A percentile compares a stretch with the other conserved stretches of the same genome.
These are phyloP conservation scores for Ustilago trichophora DNA, from an alignment of 1,284 basidiomycete species.

Conservation along the genomic window DNA sequence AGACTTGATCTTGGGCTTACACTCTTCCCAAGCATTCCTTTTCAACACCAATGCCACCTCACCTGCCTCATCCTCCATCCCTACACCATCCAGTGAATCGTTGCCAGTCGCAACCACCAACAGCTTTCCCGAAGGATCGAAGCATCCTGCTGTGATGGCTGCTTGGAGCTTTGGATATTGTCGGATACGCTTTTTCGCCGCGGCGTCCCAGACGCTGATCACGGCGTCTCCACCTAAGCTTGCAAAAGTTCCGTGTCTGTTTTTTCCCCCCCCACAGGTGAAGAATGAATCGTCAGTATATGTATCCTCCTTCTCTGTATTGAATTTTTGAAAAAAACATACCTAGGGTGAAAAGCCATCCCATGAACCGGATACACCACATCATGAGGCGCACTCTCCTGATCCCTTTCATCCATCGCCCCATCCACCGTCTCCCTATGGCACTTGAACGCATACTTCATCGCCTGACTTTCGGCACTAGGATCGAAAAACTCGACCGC, in stretches of 20 bases:
- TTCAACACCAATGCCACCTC: conserved; percentile 40
- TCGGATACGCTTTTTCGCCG: conserved; percentile 91
- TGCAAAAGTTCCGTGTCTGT: conserved; percentile 87
- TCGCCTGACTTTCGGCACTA: conserved; percentile 75
- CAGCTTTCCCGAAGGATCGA: conserved; percentile 49
- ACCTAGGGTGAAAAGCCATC: conserved; percentile 85
- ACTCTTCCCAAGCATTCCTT: conserved; percentile 50
- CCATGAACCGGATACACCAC: conserved; percentile 98
- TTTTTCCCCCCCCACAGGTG: too few species aligned
- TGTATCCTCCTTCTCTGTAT: too few species aligned
- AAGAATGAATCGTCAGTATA: too few species aligned
- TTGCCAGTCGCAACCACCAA: conserved; percentile 57
- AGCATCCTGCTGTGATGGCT: conserved; percentile 49
- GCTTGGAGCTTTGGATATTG: conserved; percentile 73
- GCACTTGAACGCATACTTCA: conserved; percentile 98
- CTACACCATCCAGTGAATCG: conserved; percentile 38
- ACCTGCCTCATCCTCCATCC: conserved; percentile 1
- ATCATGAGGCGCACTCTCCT: conserved; percentile 77
- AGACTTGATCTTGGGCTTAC: conserved; percentile 47
- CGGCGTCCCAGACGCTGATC: conserved; percentile 95
- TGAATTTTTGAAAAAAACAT: conserved; percentile 5
- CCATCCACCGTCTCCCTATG: conserved; percentile 80
- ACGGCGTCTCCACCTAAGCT: conserved; percentile 91
- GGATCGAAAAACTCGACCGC: conserved; percentile 97
- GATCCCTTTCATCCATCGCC: conserved; percentile 53